Conservation (phyloP, 257 asterid species). For the Solanum neorickii region DNA sequence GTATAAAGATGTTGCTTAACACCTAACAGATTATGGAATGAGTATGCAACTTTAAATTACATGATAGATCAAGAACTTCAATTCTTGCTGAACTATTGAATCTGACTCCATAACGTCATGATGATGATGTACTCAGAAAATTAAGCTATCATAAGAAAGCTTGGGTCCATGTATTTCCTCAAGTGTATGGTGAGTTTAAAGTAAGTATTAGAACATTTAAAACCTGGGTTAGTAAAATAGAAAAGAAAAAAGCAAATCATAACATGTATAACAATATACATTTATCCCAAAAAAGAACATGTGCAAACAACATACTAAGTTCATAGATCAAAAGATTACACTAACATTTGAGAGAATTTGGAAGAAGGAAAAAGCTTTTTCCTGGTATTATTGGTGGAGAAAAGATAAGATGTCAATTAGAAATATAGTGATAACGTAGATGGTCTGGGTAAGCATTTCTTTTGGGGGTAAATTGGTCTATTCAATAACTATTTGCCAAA, state of each 20-base stretch:
- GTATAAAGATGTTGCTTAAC: background rate
- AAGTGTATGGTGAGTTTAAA: background rate
- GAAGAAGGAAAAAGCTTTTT: background rate
- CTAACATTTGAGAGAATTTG: background rate
- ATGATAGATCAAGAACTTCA: background rate
- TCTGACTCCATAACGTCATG: background rate
- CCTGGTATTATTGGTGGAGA: background rate
- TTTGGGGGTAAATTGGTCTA: background rate
- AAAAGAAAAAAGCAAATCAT: background rate
- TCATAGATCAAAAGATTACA: background rate
- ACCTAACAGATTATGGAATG: background rate
- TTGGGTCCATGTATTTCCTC: background rate
- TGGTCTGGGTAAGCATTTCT: background rate
- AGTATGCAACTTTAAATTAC: background rate
- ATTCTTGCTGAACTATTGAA: background rate
- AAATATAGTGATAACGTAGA: background rate
- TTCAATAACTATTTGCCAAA: background rate
- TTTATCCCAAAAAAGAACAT: background rate
- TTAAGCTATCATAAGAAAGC: background rate
- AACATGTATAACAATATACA: background rate
- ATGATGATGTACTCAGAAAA: background rate
- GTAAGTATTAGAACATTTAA: background rate
- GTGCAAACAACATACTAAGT: background rate
- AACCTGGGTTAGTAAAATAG: background rate
- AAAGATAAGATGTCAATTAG: background rate